phyloP scores from a whole-genome alignment of 305 asterid genomes.

The Fraxinus baroniana region DNA sequence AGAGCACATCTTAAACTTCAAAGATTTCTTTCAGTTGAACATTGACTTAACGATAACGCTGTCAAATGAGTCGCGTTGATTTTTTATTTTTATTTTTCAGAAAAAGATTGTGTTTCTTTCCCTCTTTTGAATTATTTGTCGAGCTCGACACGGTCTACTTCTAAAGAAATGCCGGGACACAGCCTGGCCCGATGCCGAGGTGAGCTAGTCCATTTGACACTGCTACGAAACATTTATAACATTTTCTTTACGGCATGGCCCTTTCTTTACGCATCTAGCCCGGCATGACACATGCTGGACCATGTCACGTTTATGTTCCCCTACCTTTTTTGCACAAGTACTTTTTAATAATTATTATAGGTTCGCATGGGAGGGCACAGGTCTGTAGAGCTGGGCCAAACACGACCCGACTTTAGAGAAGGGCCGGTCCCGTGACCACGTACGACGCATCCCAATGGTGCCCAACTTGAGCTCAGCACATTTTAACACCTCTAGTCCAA shows the following conservation, averaged over 20 bases:
- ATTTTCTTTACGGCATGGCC: background rate
- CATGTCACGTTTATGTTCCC: background rate
- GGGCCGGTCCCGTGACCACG: background rate
- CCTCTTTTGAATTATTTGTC: background rate
- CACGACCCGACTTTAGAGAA: background rate
- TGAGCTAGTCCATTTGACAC: background rate
- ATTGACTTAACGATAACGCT: background rate
- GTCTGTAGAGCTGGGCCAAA: background rate
- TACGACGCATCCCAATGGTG: background rate
- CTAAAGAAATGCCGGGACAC: background rate
- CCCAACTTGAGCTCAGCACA: background rate
- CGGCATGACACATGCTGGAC: background rate
- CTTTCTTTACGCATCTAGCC: background rate
- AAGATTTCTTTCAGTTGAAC: background rate
- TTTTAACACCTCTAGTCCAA: background rate
- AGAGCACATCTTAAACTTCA: background rate
- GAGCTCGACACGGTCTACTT: background rate
- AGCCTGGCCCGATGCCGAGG: background rate
- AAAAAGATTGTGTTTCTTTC: background rate
- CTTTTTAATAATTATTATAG: background rate
- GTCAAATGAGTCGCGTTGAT: background rate
- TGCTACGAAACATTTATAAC: background rate
- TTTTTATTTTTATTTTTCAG: background rate
- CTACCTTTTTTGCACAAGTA: background rate
- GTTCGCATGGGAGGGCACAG: background rate